phyloP scores from a whole-genome alignment of 306 rosid genomes.

The Crotalaria pallida region DNA sequence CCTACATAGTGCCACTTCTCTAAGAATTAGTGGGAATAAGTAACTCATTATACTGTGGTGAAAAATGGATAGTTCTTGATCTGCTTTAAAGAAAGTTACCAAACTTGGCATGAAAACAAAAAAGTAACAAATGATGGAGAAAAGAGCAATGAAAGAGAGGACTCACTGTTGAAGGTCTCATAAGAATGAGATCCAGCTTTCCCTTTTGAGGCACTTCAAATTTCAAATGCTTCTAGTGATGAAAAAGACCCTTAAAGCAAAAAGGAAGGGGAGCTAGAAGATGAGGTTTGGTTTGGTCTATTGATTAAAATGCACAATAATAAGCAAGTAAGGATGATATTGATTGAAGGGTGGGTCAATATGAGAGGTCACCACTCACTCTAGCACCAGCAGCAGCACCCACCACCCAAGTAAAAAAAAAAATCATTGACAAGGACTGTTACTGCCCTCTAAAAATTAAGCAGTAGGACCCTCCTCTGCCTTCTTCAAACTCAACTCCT shows the following conservation, averaged over 20 bases:
- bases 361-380: slow-evolving; percentile 30
- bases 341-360: slow-evolving; percentile 53
- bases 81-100: background rate
- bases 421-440: slow-evolving; percentile 61
- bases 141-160: background rate
- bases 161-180: slow-evolving; percentile 53
- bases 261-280: background rate
- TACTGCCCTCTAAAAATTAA: slow-evolving; percentile 53
- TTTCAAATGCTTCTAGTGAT: background rate
- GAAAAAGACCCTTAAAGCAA: slow-evolving; percentile 11
- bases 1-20: background rate
- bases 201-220: slow-evolving; percentile 10
- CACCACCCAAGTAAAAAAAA: slow-evolving; percentile 44
- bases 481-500: slow-evolving; percentile 29
- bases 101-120: background rate
- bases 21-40: background rate
- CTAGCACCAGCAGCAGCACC: no score
- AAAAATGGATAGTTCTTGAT: slow-evolving; percentile 19
- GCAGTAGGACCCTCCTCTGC: slow-evolving; percentile 48
- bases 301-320: slow-evolving; percentile 21
- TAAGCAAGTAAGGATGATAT: slow-evolving; percentile 24
- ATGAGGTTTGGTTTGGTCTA: background rate
- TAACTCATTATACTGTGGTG: background rate
- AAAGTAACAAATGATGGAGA: background rate
- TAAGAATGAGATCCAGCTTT: slow-evolving; percentile 60